A percentile compares a stretch with the other conserved stretches of the same genome.
phyloP scores from a whole-genome alignment of 2,329 filamentous ascomycete genomes.

The Aspergillus tanneri region DNA sequence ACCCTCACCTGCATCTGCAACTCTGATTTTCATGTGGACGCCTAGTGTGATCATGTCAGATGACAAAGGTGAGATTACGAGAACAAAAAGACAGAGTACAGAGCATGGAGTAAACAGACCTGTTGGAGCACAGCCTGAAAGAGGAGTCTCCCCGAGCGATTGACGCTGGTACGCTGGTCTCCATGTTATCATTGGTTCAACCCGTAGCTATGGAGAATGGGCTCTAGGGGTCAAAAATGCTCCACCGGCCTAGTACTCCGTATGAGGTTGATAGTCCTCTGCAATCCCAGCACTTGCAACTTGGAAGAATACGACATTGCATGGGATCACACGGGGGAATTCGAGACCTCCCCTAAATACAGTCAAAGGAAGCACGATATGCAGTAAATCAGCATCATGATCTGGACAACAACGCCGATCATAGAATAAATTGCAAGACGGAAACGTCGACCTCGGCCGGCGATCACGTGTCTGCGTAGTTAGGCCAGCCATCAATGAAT shows the following conservation, averaged over 20 bases:
- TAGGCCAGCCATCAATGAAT: not conserved
- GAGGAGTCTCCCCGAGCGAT: not conserved
- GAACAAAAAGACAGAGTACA: too few relatives aligned
- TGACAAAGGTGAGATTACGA: conserved; percentile 20
- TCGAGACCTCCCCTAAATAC: not conserved
- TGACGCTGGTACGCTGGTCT: not conserved
- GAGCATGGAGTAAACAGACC: not conserved
- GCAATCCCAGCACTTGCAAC: not conserved
- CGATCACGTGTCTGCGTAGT: not conserved
- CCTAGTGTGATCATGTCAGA: conserved; percentile 25
- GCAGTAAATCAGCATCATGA: not conserved
- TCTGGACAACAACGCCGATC: not conserved
- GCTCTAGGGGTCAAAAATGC: not conserved
- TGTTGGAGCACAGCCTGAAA: not conserved
- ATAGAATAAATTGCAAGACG: not conserved
- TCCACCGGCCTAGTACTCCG: not conserved
- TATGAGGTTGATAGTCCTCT: not conserved
- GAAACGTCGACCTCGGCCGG: not conserved
- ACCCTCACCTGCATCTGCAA: not conserved
- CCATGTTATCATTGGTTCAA: not conserved
- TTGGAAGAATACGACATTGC: not conserved
- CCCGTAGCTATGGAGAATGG: not conserved
- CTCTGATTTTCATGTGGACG: conserved; percentile 5
- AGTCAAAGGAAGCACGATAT: not conserved
- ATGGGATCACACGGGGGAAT: not conserved